Evolutionary conservation across 257 asterid species (phyloP).

Genomic region (Plantago elongata): DNA sequence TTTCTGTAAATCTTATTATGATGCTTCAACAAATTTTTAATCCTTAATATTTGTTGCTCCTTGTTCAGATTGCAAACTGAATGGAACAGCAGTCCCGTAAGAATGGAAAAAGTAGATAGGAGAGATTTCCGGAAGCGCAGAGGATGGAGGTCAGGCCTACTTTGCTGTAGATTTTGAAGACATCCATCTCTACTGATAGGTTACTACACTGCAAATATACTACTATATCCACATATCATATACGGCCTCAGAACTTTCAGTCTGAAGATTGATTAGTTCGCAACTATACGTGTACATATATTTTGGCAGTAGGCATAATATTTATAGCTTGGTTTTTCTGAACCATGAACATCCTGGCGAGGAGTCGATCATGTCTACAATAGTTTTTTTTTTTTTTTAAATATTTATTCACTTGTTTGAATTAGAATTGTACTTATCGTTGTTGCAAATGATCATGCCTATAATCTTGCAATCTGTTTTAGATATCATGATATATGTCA

Average conservation of each 20-base stretch:
- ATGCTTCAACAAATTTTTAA: background rate
- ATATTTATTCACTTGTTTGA: too few relatives aligned
- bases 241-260: background rate
- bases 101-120: slow-evolving; percentile 57
- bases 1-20: background rate
- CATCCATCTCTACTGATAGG: slow-evolving; percentile 17
- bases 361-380: too few relatives aligned
- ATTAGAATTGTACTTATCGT: too few relatives aligned
- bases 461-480: too few relatives aligned
- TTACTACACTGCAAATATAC: slow-evolving; percentile 38
- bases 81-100: slow-evolving; percentile 80
- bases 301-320: background rate
- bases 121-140: slow-evolving; percentile 43
- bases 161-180: slow-evolving; percentile 71
- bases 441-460: too few relatives aligned
- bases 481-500: too few relatives aligned
- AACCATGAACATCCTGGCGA: background rate
- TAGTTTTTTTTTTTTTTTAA: too few relatives aligned
- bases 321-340: background rate
- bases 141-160: slow-evolving; percentile 72
- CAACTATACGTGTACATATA: slow-evolving; percentile 34
- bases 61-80: slow-evolving; percentile 34
- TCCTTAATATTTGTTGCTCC: background rate
- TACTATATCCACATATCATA: background rate
- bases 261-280: background rate